Percentiles rank a stretch among this genome's conserved stretches.
These are phyloP conservation scores for Ceratobasidium sp. DNA, from an alignment of 1,284 basidiomycete species.

Conservation along the genomic window DNA sequence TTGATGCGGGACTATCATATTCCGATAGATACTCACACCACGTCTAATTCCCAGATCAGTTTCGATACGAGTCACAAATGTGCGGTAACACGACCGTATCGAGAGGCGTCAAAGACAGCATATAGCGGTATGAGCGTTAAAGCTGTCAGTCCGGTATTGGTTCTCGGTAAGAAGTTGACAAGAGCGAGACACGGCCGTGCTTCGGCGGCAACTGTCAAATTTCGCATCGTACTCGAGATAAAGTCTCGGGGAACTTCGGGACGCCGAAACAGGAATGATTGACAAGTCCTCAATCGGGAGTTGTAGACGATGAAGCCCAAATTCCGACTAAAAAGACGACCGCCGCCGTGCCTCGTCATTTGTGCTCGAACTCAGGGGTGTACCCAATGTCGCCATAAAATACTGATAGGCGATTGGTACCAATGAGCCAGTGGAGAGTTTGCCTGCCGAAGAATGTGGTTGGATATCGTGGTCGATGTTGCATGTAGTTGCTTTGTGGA, in stretches of 20 bases:
- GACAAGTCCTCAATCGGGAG: not conserved
- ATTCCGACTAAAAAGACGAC: not conserved
- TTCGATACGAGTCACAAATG: too few species aligned
- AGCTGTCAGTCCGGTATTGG: too few species aligned
- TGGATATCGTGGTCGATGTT: not conserved
- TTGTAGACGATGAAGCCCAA: not conserved
- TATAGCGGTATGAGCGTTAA: too few species aligned
- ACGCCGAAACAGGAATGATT: not conserved
- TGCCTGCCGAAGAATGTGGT: conserved; percentile 6
- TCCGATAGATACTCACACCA: too few species aligned
- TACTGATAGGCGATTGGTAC: conserved; percentile 8
- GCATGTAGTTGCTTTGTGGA: not conserved
- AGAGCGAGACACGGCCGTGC: not conserved
- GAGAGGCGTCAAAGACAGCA: too few species aligned
- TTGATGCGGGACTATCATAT: too few species aligned
- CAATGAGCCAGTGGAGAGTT: not conserved
- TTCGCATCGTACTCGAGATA: not conserved
- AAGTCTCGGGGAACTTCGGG: not conserved
- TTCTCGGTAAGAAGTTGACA: too few species aligned
- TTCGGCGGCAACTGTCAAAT: not conserved
- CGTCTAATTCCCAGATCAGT: too few species aligned
- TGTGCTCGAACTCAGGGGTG: not conserved
- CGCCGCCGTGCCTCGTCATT: not conserved
- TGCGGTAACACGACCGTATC: too few species aligned
- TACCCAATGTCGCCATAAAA: not conserved